Conservation (phyloP, 257 asterid species). For the Nicotiana otophora region DNA sequence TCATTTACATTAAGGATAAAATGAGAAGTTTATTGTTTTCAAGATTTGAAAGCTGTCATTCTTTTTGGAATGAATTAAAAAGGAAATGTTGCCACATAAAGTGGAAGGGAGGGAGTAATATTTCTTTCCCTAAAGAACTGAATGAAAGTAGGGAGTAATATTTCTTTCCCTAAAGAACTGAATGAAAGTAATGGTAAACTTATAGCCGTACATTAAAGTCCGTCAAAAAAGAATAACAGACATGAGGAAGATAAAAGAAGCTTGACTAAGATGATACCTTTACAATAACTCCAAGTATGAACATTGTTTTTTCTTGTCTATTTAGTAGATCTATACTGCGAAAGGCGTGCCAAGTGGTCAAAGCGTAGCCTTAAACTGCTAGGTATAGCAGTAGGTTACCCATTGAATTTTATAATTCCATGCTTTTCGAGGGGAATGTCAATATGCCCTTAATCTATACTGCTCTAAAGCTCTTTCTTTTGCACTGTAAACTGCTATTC, state of each 20-base stretch:
- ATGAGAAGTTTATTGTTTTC: no score
- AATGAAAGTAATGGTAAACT: not conserved
- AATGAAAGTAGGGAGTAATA: not conserved
- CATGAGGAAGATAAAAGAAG: not conserved
- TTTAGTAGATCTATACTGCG: not conserved
- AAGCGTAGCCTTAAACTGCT: not conserved
- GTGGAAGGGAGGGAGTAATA: no score
- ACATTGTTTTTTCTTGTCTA: not conserved
- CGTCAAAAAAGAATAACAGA: no score
- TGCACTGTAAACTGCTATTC: not conserved
- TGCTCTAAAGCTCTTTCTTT: not conserved
- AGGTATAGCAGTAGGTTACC: not conserved
- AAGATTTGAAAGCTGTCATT: no score
- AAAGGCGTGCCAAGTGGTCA: not conserved
- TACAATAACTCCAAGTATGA: not conserved
- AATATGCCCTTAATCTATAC: not conserved
- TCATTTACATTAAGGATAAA: no score
- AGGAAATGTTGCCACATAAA: no score
- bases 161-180: not conserved
- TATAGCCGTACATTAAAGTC: no score
- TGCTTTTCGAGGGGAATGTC: not conserved
- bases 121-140: not conserved
- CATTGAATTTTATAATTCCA: not conserved
- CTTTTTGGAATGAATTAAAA: no score
- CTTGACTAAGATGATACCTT: not conserved